These are phyloP conservation scores for Xylaria intraflava DNA, from an alignment of 495 filamentous ascomycete genomes.

Conservation along the genomic window DNA sequence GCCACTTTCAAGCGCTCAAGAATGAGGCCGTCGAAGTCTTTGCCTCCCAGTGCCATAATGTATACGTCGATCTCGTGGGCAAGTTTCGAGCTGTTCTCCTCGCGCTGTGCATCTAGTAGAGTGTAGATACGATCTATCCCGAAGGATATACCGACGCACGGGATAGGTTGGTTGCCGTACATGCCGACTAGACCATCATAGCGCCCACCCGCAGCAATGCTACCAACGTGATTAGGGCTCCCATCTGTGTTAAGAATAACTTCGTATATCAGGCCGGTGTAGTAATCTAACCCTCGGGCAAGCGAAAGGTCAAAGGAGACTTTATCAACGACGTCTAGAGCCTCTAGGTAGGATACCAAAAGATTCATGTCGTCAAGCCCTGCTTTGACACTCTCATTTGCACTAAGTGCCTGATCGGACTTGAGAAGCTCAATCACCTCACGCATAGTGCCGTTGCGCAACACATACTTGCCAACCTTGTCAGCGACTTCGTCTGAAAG, in stretches of 20 bases:
- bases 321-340: slow-evolving; percentile 50
- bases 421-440: slow-evolving; percentile 55
- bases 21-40: slow-evolving; percentile 67
- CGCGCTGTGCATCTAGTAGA: slow-evolving; percentile 62
- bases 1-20: slow-evolving; percentile 71
- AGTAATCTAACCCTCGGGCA: slow-evolving; percentile 72
- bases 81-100: slow-evolving; percentile 27
- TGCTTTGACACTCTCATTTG: slow-evolving; percentile 54
- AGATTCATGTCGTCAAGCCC: slow-evolving; percentile 66
- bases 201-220: slow-evolving; percentile 70
- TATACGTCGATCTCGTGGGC: slow-evolving; percentile 61
- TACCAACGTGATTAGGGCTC: slow-evolving; percentile 49
- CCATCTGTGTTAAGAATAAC: slow-evolving; percentile 65
- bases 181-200: slow-evolving; percentile 77
- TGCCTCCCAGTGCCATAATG: slow-evolving; percentile 78
- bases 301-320: slow-evolving; percentile 40
- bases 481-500: slow-evolving; percentile 59
- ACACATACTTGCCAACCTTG: slow-evolving; percentile 63
- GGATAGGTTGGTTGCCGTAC: slow-evolving; percentile 67
- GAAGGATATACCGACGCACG: slow-evolving; percentile 78
- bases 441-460: slow-evolving; percentile 50
- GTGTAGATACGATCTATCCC: slow-evolving; percentile 79
- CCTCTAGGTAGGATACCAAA: slow-evolving; percentile 64
- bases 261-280: slow-evolving; percentile 78
- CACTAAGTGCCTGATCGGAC: slow-evolving; percentile 46